Evolutionary conservation across 2,329 filamentous ascomycete species (phyloP).

Genomic region (Clonostachys chloroleuca): DNA sequence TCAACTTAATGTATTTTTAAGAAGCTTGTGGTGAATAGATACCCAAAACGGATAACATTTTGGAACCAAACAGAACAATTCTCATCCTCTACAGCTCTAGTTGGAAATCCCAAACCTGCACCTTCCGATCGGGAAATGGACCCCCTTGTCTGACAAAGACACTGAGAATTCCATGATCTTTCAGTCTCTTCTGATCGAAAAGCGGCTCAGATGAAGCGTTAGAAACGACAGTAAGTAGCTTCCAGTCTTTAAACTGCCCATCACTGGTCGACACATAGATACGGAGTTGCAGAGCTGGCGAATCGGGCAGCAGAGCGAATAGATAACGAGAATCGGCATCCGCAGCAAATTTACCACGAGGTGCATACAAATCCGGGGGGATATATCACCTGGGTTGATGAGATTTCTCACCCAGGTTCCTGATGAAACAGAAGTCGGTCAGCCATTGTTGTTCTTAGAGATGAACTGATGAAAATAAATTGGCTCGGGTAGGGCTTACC

Average conservation of each 20-base stretch:
- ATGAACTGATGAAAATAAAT: not conserved
- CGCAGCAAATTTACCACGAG: conserved; percentile 9
- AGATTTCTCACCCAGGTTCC: conserved; percentile 6
- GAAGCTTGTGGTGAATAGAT: too few species aligned
- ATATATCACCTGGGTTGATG: conserved; percentile 5
- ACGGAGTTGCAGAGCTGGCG: conserved; percentile 3
- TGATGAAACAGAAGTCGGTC: not conserved
- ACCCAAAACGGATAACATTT: too few species aligned
- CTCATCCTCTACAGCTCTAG: not conserved
- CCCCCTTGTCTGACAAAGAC: conserved; percentile 4
- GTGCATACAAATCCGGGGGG: conserved; percentile 6
- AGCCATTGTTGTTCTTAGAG: not conserved
- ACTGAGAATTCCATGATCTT: conserved; percentile 1
- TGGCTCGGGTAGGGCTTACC: too few species aligned
- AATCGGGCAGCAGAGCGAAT: conserved; percentile 8
- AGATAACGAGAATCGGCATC: conserved; percentile 5
- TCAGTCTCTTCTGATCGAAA: conserved; percentile 5
- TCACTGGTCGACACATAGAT: conserved; percentile 6
- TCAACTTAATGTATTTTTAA: too few species aligned
- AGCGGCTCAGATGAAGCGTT: conserved; percentile 7
- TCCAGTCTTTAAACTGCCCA: conserved; percentile 5
- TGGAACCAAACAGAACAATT: too few species aligned
- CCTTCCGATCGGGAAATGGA: conserved; percentile 2
- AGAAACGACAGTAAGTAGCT: conserved; percentile 1
- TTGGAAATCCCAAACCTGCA: conserved; percentile 6